Base-by-base conservation (phyloP, 352 stramenopile species). In the Pythium vanterpoolii region DNA sequence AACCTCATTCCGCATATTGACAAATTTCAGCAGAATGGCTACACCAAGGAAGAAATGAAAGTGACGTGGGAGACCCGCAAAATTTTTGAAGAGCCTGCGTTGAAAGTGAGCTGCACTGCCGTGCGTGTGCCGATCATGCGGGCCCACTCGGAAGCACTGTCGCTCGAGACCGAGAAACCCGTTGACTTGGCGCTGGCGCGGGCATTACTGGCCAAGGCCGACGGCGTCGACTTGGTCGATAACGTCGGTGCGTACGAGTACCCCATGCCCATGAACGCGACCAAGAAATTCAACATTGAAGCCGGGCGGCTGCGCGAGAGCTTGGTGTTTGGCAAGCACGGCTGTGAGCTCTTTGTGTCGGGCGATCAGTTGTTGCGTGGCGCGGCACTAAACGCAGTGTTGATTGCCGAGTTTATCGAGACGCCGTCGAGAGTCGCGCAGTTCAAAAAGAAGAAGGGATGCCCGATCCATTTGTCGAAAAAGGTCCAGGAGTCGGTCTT, bases 41-140 rank as follows among this genome's bases (percentile, higher is more conserved):
- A 98, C 80, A 99, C 96, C 33, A 99, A 99, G 81, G 96, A 99
- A 72, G 96, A 99, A 83, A 99, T 99, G 96, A 99, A 99, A 72
- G 96, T 99, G 33, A 97, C 95, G 52, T 99, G 96, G 96, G 96
- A 99, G 74, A 98, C 93, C 39, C 87, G 90, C 65, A 99, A 99
- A 79, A 99, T 99, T 74, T 98, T 98, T 63, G 87, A 83, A 67
- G 86, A 96, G 59, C 75, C 87, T 0, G 50, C 87, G 10, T 69
- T 97, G 30, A 66, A 72, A 4, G 81, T 96, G 40, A 93, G 77
- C 66, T 99, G 96, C 79, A 98, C 96, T 53, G 96, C 96, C 39
- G 96, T 98, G 55, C 93, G 96, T 46, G 97, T 99, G 68, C 96
- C 96, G 7, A 99, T 98, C 60, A 92, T 98, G 73, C 89, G 96